Percentiles rank a stretch among this genome's conserved stretches.
Evolutionary conservation across 2,329 filamentous ascomycete species (phyloP).

Genomic region (Apiospora arundinis): DNA sequence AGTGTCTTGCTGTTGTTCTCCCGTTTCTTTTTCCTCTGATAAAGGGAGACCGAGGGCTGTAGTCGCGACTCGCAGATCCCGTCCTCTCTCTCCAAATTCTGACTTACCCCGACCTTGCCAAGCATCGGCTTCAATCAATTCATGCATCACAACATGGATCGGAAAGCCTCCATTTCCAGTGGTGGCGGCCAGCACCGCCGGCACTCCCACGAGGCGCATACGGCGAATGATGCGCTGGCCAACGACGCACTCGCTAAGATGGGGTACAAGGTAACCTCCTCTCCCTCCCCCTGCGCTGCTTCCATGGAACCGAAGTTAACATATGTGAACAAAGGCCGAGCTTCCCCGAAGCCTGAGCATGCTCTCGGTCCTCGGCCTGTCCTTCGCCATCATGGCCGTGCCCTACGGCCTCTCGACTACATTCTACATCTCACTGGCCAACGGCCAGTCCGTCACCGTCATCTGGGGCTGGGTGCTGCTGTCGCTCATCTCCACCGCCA

Average conservation of each 20-base stretch:
- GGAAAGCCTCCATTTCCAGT: constrained; percentile 19
- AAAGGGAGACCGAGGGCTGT: background rate
- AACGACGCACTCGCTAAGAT: constrained; percentile 68
- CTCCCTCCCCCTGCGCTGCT: background rate
- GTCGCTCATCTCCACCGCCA: constrained; percentile 66
- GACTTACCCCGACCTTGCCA: background rate
- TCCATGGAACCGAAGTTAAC: background rate
- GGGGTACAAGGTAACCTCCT: constrained; percentile 62
- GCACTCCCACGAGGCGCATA: constrained; percentile 21
- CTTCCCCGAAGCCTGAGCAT: constrained; percentile 71
- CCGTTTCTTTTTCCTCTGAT: background rate
- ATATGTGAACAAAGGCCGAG: constrained; percentile 51
- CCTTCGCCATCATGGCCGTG: constrained; percentile 78
- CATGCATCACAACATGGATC: constrained; percentile 4
- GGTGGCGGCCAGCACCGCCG: background rate
- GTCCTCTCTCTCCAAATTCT: background rate
- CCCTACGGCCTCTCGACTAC: constrained; percentile 73
- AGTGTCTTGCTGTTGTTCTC: background rate
- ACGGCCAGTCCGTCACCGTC: constrained; percentile 72
- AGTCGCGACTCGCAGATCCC: constrained; percentile 6
- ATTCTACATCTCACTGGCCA: constrained; percentile 70
- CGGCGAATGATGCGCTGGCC: constrained; percentile 42
- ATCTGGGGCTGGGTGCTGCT: constrained; percentile 75
- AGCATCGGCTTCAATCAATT: background rate
- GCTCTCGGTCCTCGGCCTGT: constrained; percentile 68